Base-by-base conservation (phyloP, 2,329 filamentous ascomycete species). In the Fusarium buharicum region DNA sequence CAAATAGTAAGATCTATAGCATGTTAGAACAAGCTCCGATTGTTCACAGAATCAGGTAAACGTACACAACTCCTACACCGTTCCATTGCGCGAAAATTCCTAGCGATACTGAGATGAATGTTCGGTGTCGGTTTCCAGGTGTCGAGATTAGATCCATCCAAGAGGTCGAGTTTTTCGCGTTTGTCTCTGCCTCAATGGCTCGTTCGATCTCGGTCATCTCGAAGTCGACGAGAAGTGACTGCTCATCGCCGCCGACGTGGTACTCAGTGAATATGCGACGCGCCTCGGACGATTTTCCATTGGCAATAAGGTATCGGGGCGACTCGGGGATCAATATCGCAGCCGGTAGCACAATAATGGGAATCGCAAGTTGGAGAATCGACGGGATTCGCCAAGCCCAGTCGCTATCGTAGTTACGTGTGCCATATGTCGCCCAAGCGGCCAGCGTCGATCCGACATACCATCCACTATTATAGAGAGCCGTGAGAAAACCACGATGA, bases 241-340 rank as follows among this genome's bases (percentile, higher is more conserved):
- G 69, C 28, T 56, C 58, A 50, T 82, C 75, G 6, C 79, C 79
- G 55, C 78, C 75, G 9, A 74, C 76, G 49, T 82, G 80, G 58
- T 78, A 81, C 34, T 76, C 77, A 17, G 73, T 73, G 0, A 81
- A 58, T 18, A 76, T 71, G 2, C 57, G 22, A 2, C 72, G 55
- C 72, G 69, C 68, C 20, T 79, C 77, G 4, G 80, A 73, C 4
- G 63, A 55, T 8, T 76, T 70, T 39, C 75, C 76, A 65, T 77
- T 71, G 36, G 76, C 73, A 27, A 81, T 68, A 3, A 71, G 59
- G 61, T 59, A 71, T 13, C 69, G 62, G 1, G 69, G 69, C 6
- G 58, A 64, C 37, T 71, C 66, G 14, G 58, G 56, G 22, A 61
- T 62, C 50, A 58, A 55, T 3, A 47, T 22, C 28, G 65, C 52